Base-by-base conservation (phyloP, 176 grass and related monocot genomes). In the Typha latifolia region DNA sequence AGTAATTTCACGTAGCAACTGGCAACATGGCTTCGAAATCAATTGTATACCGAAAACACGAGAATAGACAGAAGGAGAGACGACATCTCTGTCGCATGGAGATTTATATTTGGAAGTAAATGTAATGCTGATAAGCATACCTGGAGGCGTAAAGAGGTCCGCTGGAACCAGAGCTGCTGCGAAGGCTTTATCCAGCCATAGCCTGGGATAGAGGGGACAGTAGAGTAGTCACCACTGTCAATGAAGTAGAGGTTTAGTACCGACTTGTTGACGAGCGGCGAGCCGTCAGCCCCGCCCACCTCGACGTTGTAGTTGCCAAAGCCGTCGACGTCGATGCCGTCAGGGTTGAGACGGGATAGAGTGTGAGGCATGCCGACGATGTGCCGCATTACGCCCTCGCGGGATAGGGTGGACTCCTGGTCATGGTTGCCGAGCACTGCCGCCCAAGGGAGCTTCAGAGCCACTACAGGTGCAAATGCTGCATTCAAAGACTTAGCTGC, bases 151-250 rank as follows among this genome's bases (percentile, higher is more conserved):
- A 62, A 82, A 59, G 88, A 92, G 32, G 85, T 97, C 49, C 80
- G 69, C 64, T 80, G 70, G 64, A 97, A 97, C 88, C 93, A 97
- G 68, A 89, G 64, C 69, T 97, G 85, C 66, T 97, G 93, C 3
- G 93, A 89, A 29, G 82, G 77, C 62, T 97, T 97, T 66, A 97
- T 89, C 93, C 93, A 97, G 24, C 78, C 88, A 29, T 97, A 97
- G 49, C 88, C 88, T 8, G 9, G 29, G 56, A 97, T 84, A 1
- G 77, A 63, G 0, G 74, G 37, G 10, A 97, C 93, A 1, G 88
- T 97, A 31, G 93, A 97, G 59, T 92, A 89, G 61, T 97, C 88
- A 26, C 93, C 93, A 3, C 93, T 97, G 73, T 96, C 93, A n/a
- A 96, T 70, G 62, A 96, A 86, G 69, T 96, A 97, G 12, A 97